Conservation (phyloP, 768 basidiomycete genomes). For the Lentinula sp. region DNA sequence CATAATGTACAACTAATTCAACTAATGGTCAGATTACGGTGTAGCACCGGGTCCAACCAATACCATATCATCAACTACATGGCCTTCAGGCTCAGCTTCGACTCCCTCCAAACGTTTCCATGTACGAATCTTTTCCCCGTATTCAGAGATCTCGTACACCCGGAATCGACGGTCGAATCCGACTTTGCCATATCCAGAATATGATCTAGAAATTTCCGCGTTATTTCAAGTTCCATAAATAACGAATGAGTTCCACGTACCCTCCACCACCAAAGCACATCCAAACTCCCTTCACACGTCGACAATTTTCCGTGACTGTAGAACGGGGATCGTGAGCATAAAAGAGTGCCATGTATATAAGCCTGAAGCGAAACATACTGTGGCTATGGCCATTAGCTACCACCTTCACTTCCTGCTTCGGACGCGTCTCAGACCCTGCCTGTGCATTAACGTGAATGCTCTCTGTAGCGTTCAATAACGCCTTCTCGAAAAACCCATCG, state of each 20-base stretch:
- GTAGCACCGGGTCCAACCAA: constrained; percentile 49
- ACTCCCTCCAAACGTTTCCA: constrained; percentile 77
- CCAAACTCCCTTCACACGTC: constrained; percentile 84
- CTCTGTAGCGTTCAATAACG: constrained; percentile 65
- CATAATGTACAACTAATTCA: neutral
- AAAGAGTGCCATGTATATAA: too few relatives aligned
- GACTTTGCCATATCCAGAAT: constrained; percentile 74
- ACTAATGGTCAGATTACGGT: neutral
- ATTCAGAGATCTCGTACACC: constrained; percentile 82
- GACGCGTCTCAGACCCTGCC: constrained; percentile 21
- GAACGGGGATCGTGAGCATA: constrained; percentile 10
- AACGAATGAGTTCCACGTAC: constrained; percentile 29
- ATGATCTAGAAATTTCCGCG: constrained; percentile 44
- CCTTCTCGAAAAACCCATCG: constrained; percentile 83
- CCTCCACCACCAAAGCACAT: constrained; percentile 86
- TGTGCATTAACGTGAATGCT: constrained; percentile 51
- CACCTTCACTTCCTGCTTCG: constrained; percentile 72
- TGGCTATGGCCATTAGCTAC: constrained; percentile 91
- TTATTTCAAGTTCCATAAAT: neutral
- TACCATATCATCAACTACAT: constrained; percentile 53
- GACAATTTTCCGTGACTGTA: constrained; percentile 83
- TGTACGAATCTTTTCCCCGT: constrained; percentile 87
- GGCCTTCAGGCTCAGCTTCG: constrained; percentile 21
- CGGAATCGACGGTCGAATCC: constrained; percentile 92
- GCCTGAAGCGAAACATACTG: constrained; percentile 33